phyloP scores from a whole-genome alignment of 345 rosid genomes.

The Kandelia obovata region DNA sequence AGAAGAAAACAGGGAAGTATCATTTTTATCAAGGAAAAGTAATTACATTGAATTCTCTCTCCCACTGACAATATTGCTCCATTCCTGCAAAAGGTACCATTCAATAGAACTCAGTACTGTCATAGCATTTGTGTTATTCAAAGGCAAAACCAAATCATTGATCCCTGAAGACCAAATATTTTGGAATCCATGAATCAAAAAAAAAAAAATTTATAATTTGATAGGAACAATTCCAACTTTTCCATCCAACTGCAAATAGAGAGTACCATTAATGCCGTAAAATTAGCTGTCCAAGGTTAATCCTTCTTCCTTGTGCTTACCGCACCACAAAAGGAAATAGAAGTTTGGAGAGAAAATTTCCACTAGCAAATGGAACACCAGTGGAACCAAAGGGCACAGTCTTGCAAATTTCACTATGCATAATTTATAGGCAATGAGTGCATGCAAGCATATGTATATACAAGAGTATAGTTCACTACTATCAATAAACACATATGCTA shows the following conservation, averaged over 20 bases:
- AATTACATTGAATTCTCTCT: conserved; percentile 54
- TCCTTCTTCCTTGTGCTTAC: no score
- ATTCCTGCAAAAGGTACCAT: conserved; percentile 50
- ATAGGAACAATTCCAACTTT: conserved; percentile 2
- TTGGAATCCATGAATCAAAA: no score
- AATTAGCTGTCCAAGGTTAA: no score
- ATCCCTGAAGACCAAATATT: no score
- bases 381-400: no score
- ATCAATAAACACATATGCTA: not conserved
- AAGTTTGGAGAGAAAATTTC: no score
- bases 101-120: conserved; percentile 13
- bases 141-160: no score
- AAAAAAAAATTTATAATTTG: not conserved
- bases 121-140: no score
- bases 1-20: not conserved
- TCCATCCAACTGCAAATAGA: not conserved
- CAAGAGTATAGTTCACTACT: not conserved
- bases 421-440: no score
- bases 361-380: no score
- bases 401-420: no score
- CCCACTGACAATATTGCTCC: conserved; percentile 47
- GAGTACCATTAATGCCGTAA: not conserved
- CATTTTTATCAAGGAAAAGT: conserved; percentile 17
- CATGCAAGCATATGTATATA: not conserved
- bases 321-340: no score